Base-by-base conservation (phyloP, 768 basidiomycete species). In the Holtermanniella nyarrowii region DNA sequence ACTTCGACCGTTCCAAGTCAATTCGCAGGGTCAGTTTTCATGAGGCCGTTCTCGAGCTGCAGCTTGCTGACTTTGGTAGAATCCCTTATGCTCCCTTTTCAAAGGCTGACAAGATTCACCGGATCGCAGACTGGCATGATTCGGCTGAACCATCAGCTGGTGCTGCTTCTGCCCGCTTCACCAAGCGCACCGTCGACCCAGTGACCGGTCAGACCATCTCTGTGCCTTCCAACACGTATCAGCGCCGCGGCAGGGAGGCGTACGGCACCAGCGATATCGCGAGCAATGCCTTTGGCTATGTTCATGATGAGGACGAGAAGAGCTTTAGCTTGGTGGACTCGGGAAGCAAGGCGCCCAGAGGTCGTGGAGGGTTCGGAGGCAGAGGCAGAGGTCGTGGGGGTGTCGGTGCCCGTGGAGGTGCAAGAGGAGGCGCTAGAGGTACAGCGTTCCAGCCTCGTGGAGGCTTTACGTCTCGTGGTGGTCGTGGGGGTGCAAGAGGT, bases 1-100 rank as follows among this genome's bases (percentile, higher is more conserved):
- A 60, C 66, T 26, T 58, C 56, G 43, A 53, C 62, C 71, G 76
- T 91, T 20, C 90, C 93, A 1, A 77, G 84, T 42, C 83, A 88
- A 57, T 96, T 93, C 79, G 89, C 88, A 73, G 95, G 96, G 74
- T 76, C 21, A 50, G 74, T 71, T 31, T n/a, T n/a, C n/a, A n/a
- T n/a, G n/a, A n/a, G n/a, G n/a, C n/a, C n/a, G n/a, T n/a, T n/a
- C n/a, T n/a, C n/a, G n/a, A n/a, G n/a, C n/a, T n/a, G n/a, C 42
- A 20, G 21, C 16, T 48, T 26, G n/a, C 47, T 42, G 22, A 42
- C 45, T 42, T 7, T 37, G 16, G n/a, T 46, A 74, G 75, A 63
- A 95, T 97, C 54, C 95, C 95, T 43, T 99, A 97, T 68, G 91
- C 93, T 0, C 91, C 91, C 3, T 97, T 88, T 78, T 89, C 89